phyloP scores from a whole-genome alignment of 208 protist genomes.

The Crithidia brevicula region DNA sequence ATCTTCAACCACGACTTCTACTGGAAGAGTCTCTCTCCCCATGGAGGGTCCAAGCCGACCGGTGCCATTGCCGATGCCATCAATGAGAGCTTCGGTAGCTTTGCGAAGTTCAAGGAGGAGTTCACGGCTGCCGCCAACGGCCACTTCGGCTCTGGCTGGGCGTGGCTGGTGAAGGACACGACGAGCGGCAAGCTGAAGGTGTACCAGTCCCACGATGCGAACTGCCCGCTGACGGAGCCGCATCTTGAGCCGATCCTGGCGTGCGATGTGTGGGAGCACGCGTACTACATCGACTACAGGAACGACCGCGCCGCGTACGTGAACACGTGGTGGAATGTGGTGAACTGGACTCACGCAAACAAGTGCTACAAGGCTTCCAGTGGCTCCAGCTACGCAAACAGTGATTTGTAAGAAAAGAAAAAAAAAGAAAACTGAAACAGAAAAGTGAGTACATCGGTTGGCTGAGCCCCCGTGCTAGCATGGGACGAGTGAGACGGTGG shows the following conservation, averaged over 20 bases:
- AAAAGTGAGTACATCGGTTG: too few relatives aligned
- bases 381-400: not conserved
- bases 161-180: conserved; percentile 93
- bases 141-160: conserved; percentile 96
- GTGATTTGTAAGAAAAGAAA: conserved; percentile 1
- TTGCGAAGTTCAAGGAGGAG: conserved; percentile 94
- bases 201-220: conserved; percentile 82
- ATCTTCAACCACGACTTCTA: conserved; percentile 96
- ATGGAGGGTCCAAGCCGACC: conserved; percentile 62
- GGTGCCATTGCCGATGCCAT: conserved; percentile 79
- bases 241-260: conserved; percentile 82
- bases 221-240: conserved; percentile 71
- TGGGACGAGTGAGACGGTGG: too few relatives aligned
- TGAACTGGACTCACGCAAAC: conserved; percentile 95
- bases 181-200: conserved; percentile 84
- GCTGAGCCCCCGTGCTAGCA: too few relatives aligned
- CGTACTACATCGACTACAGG: conserved; percentile 96
- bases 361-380: conserved; percentile 28
- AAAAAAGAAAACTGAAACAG: not conserved
- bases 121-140: conserved; percentile 84
- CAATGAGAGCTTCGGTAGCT: conserved; percentile 79
- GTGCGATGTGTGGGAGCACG: conserved; percentile 96
- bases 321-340: conserved; percentile 92
- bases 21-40: conserved; percentile 87
- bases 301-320: conserved; percentile 93